Percentiles rank a stretch among this genome's conserved stretches.
Conservation (phyloP, 371 early-diverging fungal species). For the Funneliformis caledonium region DNA sequence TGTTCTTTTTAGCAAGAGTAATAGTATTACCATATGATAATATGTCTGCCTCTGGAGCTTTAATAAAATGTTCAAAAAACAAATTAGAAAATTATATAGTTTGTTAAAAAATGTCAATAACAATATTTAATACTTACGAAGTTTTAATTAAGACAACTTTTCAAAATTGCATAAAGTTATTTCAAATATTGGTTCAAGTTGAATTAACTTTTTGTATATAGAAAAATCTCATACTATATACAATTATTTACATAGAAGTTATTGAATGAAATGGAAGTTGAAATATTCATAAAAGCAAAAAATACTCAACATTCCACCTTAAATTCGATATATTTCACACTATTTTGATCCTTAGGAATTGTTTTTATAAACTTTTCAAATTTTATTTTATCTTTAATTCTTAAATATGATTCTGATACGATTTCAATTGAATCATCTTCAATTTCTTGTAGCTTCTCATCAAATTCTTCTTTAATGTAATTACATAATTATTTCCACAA, state of each 20-base stretch:
- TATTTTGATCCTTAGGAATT: not conserved
- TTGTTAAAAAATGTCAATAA: no score
- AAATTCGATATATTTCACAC: not conserved
- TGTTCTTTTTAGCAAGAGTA: not conserved
- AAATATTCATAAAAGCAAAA: not conserved
- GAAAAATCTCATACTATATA: not conserved
- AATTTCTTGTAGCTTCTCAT: no score
- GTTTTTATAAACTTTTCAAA: not conserved
- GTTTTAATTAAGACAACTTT: not conserved
- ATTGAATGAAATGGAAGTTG: not conserved
- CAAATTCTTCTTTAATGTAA: no score
- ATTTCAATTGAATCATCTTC: no score
- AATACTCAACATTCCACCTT: conserved; percentile 16
- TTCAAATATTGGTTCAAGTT: not conserved
- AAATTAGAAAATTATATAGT: no score
- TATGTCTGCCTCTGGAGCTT: not conserved
- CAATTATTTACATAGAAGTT: not conserved
- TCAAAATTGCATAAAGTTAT: not conserved
- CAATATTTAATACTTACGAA: not conserved
- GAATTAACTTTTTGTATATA: not conserved
- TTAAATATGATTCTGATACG: no score
- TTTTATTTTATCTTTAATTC: not conserved
- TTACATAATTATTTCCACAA: no score
- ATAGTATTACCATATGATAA: not conserved
- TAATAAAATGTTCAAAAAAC: not conserved